phyloP scores from a whole-genome alignment of 1,284 basidiomycete genomes.

The Mycena sp. region DNA sequence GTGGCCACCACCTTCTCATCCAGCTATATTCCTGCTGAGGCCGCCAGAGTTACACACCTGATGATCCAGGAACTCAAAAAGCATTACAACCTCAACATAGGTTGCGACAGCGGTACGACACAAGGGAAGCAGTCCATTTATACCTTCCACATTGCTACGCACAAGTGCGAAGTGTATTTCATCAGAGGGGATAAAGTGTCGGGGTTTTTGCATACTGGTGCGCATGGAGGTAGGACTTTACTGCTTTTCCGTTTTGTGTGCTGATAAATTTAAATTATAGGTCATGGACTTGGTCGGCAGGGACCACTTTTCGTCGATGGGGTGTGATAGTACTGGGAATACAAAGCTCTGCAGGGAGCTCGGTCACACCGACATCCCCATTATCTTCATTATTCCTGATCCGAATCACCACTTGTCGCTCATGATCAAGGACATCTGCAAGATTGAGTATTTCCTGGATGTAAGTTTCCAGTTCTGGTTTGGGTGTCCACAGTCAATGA shows the following conservation, averaged over 20 bases:
- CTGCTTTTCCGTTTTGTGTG: not conserved
- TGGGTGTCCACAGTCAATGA: too few species aligned
- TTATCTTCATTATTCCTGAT: conserved; percentile 38
- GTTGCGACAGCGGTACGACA: conserved; percentile 42
- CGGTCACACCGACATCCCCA: conserved; percentile 12
- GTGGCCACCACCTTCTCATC: not conserved
- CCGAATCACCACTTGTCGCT: conserved; percentile 37
- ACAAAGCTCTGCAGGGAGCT: conserved; percentile 31
- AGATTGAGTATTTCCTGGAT: conserved; percentile 29
- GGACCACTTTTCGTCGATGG: conserved; percentile 19
- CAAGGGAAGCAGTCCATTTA: conserved; percentile 37
- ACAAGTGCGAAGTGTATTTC: conserved; percentile 34
- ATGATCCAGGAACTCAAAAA: conserved; percentile 25
- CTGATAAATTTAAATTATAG: conserved; percentile 16
- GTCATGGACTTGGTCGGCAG: conserved; percentile 33
- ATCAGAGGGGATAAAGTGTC: conserved; percentile 41
- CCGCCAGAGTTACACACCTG: not conserved
- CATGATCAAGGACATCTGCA: conserved; percentile 37
- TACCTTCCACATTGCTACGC: conserved; percentile 41
- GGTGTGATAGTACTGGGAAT: conserved; percentile 38
- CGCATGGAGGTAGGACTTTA: conserved; percentile 28
- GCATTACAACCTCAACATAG: conserved; percentile 37
- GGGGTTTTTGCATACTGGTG: conserved; percentile 32
- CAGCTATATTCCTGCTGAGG: conserved; percentile 5
- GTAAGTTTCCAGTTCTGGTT: conserved; percentile 18